These are phyloP conservation scores for Fusarium sp. DNA, from an alignment of 2,329 filamentous ascomycete species.

Conservation along the genomic window DNA sequence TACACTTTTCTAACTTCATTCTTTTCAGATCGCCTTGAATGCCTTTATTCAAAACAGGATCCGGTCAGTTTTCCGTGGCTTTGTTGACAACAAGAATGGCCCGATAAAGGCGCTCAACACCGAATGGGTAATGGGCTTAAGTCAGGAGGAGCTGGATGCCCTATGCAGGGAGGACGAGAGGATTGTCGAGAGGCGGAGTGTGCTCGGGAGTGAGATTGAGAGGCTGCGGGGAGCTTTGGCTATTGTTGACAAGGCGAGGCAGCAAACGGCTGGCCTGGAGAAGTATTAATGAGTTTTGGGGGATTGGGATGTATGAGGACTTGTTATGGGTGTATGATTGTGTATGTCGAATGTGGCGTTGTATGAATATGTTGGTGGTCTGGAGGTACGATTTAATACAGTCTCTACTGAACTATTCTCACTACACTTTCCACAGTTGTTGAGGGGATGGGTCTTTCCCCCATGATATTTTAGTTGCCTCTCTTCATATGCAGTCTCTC, in stretches of 20 bases:
- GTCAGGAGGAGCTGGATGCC: constrained; percentile 16
- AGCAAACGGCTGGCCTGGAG: constrained; percentile 13
- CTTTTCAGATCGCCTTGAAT: constrained; percentile 27
- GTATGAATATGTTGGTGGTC: neutral
- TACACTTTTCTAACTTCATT: neutral
- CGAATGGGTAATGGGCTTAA: constrained; percentile 18
- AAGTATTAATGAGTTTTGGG: neutral
- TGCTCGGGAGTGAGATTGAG: constrained; percentile 32
- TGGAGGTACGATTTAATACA: neutral
- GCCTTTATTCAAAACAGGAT: constrained; percentile 44
- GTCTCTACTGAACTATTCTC: neutral
- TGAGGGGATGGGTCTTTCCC: accelerated
- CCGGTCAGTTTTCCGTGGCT: constrained; percentile 16
- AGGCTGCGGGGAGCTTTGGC: constrained; percentile 25
- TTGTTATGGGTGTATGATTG: neutral
- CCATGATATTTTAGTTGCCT: neutral
- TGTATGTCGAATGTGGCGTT: neutral
- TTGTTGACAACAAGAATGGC: constrained; percentile 31
- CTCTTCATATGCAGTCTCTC: neutral
- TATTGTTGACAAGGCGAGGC: constrained; percentile 35
- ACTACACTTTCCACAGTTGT: neutral
- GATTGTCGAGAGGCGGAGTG: constrained; percentile 23
- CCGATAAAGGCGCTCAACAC: constrained; percentile 29
- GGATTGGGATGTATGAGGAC: neutral
- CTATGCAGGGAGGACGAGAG: constrained; percentile 33